These are phyloP conservation scores for Ogataea sp. DNA, from an alignment of 805 yeast species.

Conservation along the genomic window DNA sequence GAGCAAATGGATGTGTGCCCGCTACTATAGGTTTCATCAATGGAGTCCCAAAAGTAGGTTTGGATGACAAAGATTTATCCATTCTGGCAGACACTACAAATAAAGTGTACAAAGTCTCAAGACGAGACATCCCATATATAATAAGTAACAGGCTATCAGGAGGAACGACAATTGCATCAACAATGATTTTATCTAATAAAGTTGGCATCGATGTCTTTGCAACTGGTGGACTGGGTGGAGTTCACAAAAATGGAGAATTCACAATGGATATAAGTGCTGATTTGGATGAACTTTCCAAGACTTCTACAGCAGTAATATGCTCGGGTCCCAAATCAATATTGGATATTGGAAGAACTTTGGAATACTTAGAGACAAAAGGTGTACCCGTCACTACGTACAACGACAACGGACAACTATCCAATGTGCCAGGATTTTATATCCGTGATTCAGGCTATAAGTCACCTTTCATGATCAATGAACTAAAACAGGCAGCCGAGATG, in stretches of 20 bases:
- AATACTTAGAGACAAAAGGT: slow-evolving; percentile 85
- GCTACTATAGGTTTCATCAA: slow-evolving; percentile 76
- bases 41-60: slow-evolving; percentile 69
- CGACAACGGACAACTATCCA: too few relatives aligned
- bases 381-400: slow-evolving; percentile 65
- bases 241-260: slow-evolving; percentile 66
- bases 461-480: slow-evolving; percentile 52
- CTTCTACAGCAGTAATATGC: slow-evolving; percentile 86
- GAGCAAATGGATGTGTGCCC: slow-evolving; percentile 63
- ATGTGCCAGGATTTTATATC: slow-evolving; percentile 76
- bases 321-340: slow-evolving; percentile 86
- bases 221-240: slow-evolving; percentile 93
- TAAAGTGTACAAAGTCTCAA: slow-evolving; percentile 53
- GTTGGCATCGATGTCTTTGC: slow-evolving; percentile 84
- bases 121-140: slow-evolving; percentile 71
- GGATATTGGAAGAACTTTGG: slow-evolving; percentile 75
- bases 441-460: slow-evolving; percentile 67
- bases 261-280: slow-evolving; percentile 85
- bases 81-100: slow-evolving; percentile 5
- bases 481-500: slow-evolving; percentile 54
- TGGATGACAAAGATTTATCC: slow-evolving; percentile 19
- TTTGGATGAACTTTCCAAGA: slow-evolving; percentile 72
- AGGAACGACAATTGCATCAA: slow-evolving; percentile 86
- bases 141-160: slow-evolving; percentile 61
- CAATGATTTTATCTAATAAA: slow-evolving; percentile 69